A percentile compares a stretch with the other conserved stretches of the same genome.
Conservation (phyloP, 2,329 filamentous ascomycete species). For the Arthrinium puccinioides region DNA sequence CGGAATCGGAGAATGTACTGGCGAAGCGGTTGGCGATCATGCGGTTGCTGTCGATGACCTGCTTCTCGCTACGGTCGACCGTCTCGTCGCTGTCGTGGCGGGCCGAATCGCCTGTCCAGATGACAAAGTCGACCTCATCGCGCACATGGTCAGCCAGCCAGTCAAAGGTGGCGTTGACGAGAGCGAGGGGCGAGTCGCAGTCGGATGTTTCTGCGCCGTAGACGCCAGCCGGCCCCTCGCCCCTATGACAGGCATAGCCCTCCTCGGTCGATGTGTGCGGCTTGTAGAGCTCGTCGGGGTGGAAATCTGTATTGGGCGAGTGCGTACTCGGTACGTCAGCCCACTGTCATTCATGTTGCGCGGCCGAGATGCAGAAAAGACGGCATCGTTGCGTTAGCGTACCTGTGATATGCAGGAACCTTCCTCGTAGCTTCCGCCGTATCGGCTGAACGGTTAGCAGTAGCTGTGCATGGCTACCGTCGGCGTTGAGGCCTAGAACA, state of each 20-base stretch:
- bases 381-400: conserved; percentile 19
- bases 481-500: conserved; percentile 16
- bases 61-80: conserved; percentile 64
- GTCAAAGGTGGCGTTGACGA: conserved; percentile 82
- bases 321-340: conserved; percentile 6
- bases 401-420: conserved; percentile 88
- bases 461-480: conserved; percentile 4
- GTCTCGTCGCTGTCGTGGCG: conserved; percentile 83
- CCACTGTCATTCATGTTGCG: not conserved
- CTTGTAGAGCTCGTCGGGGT: conserved; percentile 85
- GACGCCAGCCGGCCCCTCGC: conserved; percentile 66
- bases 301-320: conserved; percentile 59
- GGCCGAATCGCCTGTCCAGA: conserved; percentile 89
- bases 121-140: conserved; percentile 77
- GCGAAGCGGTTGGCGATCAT: conserved; percentile 69
- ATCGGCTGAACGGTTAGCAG: conserved; percentile 10
- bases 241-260: conserved; percentile 69
- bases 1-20: conserved; percentile 58
- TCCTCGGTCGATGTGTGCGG: conserved; percentile 64
- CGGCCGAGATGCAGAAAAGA: not conserved
- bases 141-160: conserved; percentile 78
- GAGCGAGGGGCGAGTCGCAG: conserved; percentile 75
- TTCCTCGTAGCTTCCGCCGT: conserved; percentile 48
- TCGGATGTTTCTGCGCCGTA: conserved; percentile 83
- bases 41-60: conserved; percentile 74